phyloP scores from a whole-genome alignment of 495 filamentous ascomycete genomes.

The Amniculicola lignicola region DNA sequence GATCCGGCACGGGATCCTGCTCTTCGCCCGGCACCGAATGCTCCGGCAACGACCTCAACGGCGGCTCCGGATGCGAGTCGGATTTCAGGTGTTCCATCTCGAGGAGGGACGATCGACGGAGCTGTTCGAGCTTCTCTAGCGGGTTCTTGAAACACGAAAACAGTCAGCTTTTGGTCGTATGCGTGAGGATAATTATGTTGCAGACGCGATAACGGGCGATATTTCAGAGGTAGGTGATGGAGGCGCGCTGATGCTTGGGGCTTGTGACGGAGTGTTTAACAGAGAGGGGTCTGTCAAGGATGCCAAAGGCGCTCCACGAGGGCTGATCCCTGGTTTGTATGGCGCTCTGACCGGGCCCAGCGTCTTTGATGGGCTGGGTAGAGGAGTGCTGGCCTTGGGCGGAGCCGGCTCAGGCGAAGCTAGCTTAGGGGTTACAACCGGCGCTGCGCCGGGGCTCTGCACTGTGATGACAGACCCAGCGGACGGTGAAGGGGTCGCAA shows the following conservation, averaged over 20 bases:
- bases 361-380: neutral
- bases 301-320: constrained; percentile 32
- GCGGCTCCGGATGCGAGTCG: constrained; percentile 11
- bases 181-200: constrained; percentile 15
- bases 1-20: neutral
- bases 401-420: neutral
- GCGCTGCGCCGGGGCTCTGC: neutral
- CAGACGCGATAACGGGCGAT: constrained; percentile 1
- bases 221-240: constrained; percentile 17
- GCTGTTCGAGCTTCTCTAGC: constrained; percentile 32
- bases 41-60: constrained; percentile 28
- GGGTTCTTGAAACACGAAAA: constrained; percentile 28
- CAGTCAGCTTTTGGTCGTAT: constrained; percentile 27
- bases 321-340: constrained; percentile 21
- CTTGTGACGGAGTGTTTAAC: constrained; percentile 3
- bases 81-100: constrained; percentile 35
- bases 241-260: constrained; percentile 5
- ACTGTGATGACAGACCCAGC: neutral
- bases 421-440: neutral
- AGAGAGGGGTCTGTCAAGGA: constrained; percentile 29
- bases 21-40: constrained; percentile 17
- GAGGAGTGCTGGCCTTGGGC: neutral
- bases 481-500: constrained; percentile 15
- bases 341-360: neutral
- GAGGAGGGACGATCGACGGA: constrained; percentile 37